Evolutionary conservation across 805 yeast species (phyloP).

Genomic region (Aciculoconidium aculeatum): DNA sequence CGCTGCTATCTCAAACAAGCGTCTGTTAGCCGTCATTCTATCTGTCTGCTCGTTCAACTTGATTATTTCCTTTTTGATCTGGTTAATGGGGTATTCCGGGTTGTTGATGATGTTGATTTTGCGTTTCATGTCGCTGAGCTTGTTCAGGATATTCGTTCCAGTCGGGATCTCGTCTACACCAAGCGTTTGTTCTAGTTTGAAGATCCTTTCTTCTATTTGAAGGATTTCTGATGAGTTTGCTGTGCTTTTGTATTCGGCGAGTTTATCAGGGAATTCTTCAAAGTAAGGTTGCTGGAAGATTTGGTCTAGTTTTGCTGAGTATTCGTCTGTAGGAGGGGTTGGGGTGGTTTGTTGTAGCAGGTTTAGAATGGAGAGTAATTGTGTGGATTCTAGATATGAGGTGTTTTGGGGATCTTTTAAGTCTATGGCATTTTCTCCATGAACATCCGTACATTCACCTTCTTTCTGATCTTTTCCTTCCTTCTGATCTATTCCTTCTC

Average conservation of each 20-base stretch:
- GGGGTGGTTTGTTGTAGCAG: no score
- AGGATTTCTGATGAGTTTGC: constrained; percentile 11
- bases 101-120: constrained; percentile 29
- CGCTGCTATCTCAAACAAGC: constrained; percentile 7
- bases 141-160: constrained; percentile 16
- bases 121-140: constrained; percentile 26
- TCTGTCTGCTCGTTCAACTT: constrained; percentile 23
- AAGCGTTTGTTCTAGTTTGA: constrained; percentile 15
- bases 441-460: no score
- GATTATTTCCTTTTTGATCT: constrained; percentile 19
- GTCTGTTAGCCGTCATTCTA: constrained; percentile 12
- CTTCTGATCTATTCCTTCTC: no score
- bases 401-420: no score
- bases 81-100: constrained; percentile 25
- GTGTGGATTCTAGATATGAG: no score
- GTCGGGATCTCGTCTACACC: constrained; percentile 13
- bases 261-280: no score
- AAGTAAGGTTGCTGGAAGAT: background rate
- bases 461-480: no score
- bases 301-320: no score
- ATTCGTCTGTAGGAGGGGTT: no score
- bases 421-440: no score
- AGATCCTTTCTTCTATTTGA: constrained; percentile 21
- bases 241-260: no score
- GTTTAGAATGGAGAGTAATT: no score